A percentile compares a stretch with the other conserved stretches of the same genome.
Evolutionary conservation across 495 filamentous ascomycete genomes (phyloP).

Genomic region (Penicillium salamii): DNA sequence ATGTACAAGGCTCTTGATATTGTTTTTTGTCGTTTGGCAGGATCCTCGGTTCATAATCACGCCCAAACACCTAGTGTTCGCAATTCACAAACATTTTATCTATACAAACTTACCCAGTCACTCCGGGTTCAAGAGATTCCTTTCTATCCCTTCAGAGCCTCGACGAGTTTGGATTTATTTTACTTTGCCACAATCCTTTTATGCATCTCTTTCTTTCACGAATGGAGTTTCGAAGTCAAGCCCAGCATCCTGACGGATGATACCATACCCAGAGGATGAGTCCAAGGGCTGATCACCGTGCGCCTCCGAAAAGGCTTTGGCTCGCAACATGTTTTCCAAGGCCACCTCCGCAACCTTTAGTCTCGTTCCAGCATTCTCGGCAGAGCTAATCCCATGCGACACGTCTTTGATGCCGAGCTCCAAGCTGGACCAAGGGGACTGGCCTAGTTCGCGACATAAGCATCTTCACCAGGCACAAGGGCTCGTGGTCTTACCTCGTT

Average conservation of each 20-base stretch:
- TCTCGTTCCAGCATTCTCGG: slow-evolving; percentile 3
- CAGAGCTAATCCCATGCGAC: slow-evolving; percentile 6
- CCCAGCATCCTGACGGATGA: slow-evolving; percentile 10
- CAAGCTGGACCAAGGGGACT: slow-evolving; percentile 9
- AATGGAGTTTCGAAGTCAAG: slow-evolving; percentile 11
- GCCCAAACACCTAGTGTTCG: too few relatives aligned
- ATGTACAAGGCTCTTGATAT: too few relatives aligned
- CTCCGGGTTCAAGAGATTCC: too few relatives aligned
- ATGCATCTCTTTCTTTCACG: slow-evolving; percentile 9
- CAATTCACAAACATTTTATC: too few relatives aligned
- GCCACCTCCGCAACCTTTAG: slow-evolving; percentile 9
- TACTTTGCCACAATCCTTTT: neutral
- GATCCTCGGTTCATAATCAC: too few relatives aligned
- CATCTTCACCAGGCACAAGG: neutral
- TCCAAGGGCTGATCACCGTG: slow-evolving; percentile 6
- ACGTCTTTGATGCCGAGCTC: slow-evolving; percentile 14
- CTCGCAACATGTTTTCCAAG: slow-evolving; percentile 7
- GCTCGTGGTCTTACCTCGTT: slow-evolving; percentile 1
- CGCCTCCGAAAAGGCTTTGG: slow-evolving; percentile 5
- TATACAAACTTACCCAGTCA: too few relatives aligned
- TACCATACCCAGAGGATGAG: slow-evolving; percentile 11
- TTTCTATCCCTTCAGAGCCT: too few relatives aligned
- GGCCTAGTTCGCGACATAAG: neutral
- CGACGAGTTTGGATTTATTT: too few relatives aligned
- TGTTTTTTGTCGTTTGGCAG: too few relatives aligned